phyloP scores from a whole-genome alignment of 2,329 filamentous ascomycete species.

The Tetracladium maxilliforme region DNA sequence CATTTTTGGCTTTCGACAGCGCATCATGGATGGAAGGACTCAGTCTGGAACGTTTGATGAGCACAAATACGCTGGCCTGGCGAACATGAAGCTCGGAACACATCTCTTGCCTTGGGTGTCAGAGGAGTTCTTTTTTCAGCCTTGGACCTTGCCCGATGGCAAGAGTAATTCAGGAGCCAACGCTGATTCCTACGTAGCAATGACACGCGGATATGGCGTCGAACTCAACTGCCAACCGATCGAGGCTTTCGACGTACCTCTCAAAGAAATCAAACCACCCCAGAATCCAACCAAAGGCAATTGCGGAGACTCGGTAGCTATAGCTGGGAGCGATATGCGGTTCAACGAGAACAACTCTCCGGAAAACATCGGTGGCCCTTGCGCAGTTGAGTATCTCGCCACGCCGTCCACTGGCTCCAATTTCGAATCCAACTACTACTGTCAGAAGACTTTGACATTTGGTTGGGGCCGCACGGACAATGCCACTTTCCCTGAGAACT shows the following conservation, averaged over 20 bases:
- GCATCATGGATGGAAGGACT: too few relatives aligned
- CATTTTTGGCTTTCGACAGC: constrained; percentile 4
- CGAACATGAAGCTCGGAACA: constrained; percentile 27
- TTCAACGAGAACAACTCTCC: too few relatives aligned
- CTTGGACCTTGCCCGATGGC: constrained; percentile 14
- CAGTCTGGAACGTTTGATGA: constrained; percentile 16
- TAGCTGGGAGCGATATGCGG: too few relatives aligned
- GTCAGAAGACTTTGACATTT: constrained; percentile 5
- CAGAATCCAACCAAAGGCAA: neutral
- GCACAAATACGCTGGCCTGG: constrained; percentile 24
- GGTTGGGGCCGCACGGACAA: constrained; percentile 2
- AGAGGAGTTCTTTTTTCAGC: constrained; percentile 27
- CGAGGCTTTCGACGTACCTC: too few relatives aligned
- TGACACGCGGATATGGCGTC: constrained; percentile 18
- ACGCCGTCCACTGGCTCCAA: constrained; percentile 3
- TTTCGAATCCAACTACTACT: constrained; percentile 1
- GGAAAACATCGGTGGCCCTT: too few relatives aligned
- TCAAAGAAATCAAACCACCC: constrained; percentile 1
- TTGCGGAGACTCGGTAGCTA: too few relatives aligned
- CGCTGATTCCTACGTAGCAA: constrained; percentile 6
- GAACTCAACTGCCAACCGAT: constrained; percentile 17
- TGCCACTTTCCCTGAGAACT: neutral
- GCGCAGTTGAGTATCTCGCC: too few relatives aligned
- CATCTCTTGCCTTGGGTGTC: constrained; percentile 34
- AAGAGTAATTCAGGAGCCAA: neutral